These are phyloP conservation scores for Quercus mongolica DNA, from an alignment of 306 rosid genomes.

Conservation along the genomic window DNA sequence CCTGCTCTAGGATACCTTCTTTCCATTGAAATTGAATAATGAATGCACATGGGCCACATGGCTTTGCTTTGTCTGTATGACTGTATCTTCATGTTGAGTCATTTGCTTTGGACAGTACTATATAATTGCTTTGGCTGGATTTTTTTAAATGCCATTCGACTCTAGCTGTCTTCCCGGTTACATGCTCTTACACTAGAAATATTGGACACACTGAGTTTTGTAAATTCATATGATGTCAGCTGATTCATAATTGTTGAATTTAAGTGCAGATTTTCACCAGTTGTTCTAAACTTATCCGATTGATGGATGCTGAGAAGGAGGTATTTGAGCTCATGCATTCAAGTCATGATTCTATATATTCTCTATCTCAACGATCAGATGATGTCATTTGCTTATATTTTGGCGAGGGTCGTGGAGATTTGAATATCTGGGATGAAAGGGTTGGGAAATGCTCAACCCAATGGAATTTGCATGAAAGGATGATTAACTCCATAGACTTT, in stretches of 20 bases:
- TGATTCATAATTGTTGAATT: background rate
- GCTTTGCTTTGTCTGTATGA: background rate
- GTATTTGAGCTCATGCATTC: conserved; percentile 59
- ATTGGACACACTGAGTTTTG: background rate
- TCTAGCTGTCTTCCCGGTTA: background rate
- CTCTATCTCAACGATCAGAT: conserved; percentile 46
- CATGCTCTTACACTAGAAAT: background rate
- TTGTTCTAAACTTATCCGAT: conserved; percentile 64
- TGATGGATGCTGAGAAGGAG: conserved; percentile 89
- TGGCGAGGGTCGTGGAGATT: conserved; percentile 57
- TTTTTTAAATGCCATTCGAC: background rate
- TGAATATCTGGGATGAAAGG: conserved; percentile 61
- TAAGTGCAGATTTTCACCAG: conserved; percentile 60
- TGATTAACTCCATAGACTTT: too few relatives aligned
- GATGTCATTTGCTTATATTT: conserved; percentile 50
- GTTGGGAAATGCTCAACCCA: conserved; percentile 46
- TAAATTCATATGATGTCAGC: background rate
- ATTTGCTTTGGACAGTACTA: background rate
- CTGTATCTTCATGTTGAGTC: background rate
- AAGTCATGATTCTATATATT: conserved; percentile 40
- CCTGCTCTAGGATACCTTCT: background rate
- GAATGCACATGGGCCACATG: background rate
- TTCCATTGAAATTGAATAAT: background rate
- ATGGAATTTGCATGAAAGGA: background rate
- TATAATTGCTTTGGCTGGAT: background rate